Conservation (phyloP, 257 asterid genomes). For the Nicotiana obtusifolia region DNA sequence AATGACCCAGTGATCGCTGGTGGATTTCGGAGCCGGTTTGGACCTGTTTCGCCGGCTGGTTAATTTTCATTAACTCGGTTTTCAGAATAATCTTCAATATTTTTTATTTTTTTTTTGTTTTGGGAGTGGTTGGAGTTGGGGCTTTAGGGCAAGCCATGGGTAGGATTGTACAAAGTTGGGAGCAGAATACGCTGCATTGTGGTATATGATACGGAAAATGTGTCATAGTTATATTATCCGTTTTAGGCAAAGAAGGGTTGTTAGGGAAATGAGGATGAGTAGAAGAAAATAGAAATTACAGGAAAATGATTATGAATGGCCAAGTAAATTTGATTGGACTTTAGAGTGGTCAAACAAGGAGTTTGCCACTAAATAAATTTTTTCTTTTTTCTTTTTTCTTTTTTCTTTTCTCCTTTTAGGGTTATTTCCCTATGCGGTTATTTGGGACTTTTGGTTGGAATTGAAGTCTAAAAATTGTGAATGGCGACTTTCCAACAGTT, state of each 20-base stretch:
- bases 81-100: not conserved
- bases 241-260: not conserved
- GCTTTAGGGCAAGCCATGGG: not conserved
- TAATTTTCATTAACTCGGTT: not conserved
- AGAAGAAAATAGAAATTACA: not conserved
- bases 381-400: not conserved
- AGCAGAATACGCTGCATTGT: not conserved
- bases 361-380: not conserved
- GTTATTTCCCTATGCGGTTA: too few relatives aligned
- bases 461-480: not conserved
- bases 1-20: constrained; percentile 47
- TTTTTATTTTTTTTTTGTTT: not conserved
- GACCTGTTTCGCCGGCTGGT: constrained; percentile 50
- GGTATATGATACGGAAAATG: not conserved
- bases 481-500: not conserved
- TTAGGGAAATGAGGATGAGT: not conserved
- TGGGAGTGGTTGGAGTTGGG: not conserved
- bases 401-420: not conserved
- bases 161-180: not conserved
- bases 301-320: not conserved
- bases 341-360: not conserved
- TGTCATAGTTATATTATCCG: not conserved
- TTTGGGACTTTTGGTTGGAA: too few relatives aligned
- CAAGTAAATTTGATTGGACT: not conserved
- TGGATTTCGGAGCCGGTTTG: constrained; percentile 25